A percentile compares a stretch with the other conserved stretches of the same genome.
phyloP scores from a whole-genome alignment of 768 basidiomycete genomes.

The Boletus subparvulus region DNA sequence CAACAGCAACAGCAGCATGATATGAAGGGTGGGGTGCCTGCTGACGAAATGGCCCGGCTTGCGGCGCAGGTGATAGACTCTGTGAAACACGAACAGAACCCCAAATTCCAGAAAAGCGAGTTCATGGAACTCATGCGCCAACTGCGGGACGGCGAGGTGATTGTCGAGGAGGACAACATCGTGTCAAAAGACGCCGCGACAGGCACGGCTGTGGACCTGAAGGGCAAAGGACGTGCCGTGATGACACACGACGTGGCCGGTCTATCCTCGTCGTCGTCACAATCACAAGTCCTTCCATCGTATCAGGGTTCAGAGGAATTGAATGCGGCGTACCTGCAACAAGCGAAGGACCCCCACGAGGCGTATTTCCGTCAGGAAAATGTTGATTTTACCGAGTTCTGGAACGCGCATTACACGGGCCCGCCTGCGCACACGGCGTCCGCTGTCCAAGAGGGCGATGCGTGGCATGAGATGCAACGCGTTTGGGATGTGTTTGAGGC shows the following conservation, averaged over 20 bases:
- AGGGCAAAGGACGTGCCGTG: slow-evolving; percentile 64
- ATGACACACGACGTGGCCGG: not conserved
- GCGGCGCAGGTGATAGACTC: slow-evolving; percentile 76
- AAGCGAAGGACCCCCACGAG: slow-evolving; percentile 49
- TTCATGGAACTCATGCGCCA: slow-evolving; percentile 87
- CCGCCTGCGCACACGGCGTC: slow-evolving; percentile 8
- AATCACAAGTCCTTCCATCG: slow-evolving; percentile 3
- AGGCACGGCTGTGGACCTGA: slow-evolving; percentile 40
- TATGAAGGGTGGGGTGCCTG: slow-evolving; percentile 28
- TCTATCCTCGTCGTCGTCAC: slow-evolving; percentile 6
- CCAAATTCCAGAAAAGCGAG: slow-evolving; percentile 81
- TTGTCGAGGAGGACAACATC: slow-evolving; percentile 77
- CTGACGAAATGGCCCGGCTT: slow-evolving; percentile 75
- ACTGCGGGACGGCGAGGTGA: slow-evolving; percentile 73
- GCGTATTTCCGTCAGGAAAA: slow-evolving; percentile 74
- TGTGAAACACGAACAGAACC: slow-evolving; percentile 72
- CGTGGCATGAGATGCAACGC: slow-evolving; percentile 67
- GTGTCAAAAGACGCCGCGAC: slow-evolving; percentile 48
- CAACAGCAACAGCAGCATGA: slow-evolving; percentile 16
- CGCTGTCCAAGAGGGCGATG: slow-evolving; percentile 28
- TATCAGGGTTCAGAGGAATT: slow-evolving; percentile 22
- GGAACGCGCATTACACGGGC: slow-evolving; percentile 44
- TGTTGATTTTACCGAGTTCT: slow-evolving; percentile 60
- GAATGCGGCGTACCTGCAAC: slow-evolving; percentile 18
- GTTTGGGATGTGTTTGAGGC: slow-evolving; percentile 86